Percentiles rank a stretch among this genome's conserved stretches.
phyloP scores from a whole-genome alignment of 1,284 basidiomycete genomes.

The Microbotryum lychnidis-dioicae region DNA sequence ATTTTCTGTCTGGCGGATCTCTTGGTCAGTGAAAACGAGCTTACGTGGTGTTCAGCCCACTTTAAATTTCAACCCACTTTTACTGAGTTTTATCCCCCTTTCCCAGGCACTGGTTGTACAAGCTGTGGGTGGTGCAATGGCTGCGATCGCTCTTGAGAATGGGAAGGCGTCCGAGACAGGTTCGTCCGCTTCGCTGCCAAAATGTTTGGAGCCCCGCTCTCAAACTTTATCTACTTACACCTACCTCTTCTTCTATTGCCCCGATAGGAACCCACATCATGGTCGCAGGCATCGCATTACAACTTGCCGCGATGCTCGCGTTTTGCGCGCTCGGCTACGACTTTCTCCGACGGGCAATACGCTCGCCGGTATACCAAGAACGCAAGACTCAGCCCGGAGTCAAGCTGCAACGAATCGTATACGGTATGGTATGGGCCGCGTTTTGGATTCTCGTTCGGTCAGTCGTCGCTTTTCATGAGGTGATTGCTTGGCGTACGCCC shows the following conservation, averaged over 20 bases:
- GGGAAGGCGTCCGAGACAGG: neutral
- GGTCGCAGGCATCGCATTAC: conserved; percentile 19
- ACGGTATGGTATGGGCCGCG: conserved; percentile 8
- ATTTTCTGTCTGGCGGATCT: conserved; percentile 23
- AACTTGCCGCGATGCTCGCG: conserved; percentile 17
- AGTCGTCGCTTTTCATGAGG: neutral
- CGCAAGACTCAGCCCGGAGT: neutral
- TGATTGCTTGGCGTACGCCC: too few species aligned
- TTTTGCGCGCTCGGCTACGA: conserved; percentile 15
- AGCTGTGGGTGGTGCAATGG: conserved; percentile 23
- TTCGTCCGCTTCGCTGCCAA: neutral
- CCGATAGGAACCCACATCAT: conserved; percentile 21
- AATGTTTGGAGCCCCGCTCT: too few species aligned
- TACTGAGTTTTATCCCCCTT: too few species aligned
- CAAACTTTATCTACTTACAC: neutral
- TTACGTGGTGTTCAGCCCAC: too few species aligned
- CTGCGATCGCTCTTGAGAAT: conserved; percentile 14
- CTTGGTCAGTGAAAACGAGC: neutral
- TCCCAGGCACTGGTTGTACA: conserved; percentile 15
- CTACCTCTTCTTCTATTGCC: too few species aligned
- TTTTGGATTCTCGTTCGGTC: conserved; percentile 20
- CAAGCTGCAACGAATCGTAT: neutral
- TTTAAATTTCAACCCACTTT: too few species aligned
- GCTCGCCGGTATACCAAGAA: neutral
- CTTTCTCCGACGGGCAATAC: conserved; percentile 6